A percentile compares a stretch with the other conserved stretches of the same genome.
These are phyloP conservation scores for Fusarium hainanense DNA, from an alignment of 2,329 filamentous ascomycete genomes.

Conservation along the genomic window DNA sequence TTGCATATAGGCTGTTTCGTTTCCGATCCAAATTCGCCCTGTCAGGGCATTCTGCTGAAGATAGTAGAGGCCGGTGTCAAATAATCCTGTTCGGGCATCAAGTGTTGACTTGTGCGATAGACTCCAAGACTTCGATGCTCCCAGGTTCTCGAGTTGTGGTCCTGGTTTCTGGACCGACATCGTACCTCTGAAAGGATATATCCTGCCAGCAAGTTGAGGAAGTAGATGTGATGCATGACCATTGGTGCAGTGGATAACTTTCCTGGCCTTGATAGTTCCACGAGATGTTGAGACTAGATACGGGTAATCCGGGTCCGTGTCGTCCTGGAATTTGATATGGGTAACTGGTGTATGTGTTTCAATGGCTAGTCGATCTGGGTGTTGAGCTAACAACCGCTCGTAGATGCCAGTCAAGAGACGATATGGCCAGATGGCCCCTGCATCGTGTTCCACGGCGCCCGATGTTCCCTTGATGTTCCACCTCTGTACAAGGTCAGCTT, in stretches of 20 bases:
- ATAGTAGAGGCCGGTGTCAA: constrained; percentile 42
- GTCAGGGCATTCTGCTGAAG: constrained; percentile 45
- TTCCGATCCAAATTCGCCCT: constrained; percentile 63
- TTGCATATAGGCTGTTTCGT: constrained; percentile 58
- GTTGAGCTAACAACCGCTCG: constrained; percentile 50
- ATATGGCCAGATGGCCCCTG: constrained; percentile 62
- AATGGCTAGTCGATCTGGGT: constrained; percentile 48
- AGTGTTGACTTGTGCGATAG: constrained; percentile 55
- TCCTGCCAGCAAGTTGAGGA: constrained; percentile 56
- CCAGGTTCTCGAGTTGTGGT: constrained; percentile 37
- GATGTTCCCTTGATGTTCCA: constrained; percentile 40
- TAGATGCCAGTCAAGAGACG: constrained; percentile 57
- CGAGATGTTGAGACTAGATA: constrained; percentile 58
- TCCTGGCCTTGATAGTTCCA: constrained; percentile 57
- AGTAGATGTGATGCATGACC: constrained; percentile 62
- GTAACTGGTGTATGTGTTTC: constrained; percentile 52
- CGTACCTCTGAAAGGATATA: constrained; percentile 57
- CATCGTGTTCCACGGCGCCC: constrained; percentile 55
- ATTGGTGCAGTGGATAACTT: constrained; percentile 68
- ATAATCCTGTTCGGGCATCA: constrained; percentile 60
- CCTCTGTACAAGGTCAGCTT: constrained; percentile 2
- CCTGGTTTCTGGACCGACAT: constrained; percentile 62
- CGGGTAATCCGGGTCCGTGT: constrained; percentile 31
- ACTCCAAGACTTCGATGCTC: constrained; percentile 58
- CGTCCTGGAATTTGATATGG: background rate